These are phyloP conservation scores for Crataegus laevigata DNA, from an alignment of 306 rosid genomes.

Conservation along the genomic window DNA sequence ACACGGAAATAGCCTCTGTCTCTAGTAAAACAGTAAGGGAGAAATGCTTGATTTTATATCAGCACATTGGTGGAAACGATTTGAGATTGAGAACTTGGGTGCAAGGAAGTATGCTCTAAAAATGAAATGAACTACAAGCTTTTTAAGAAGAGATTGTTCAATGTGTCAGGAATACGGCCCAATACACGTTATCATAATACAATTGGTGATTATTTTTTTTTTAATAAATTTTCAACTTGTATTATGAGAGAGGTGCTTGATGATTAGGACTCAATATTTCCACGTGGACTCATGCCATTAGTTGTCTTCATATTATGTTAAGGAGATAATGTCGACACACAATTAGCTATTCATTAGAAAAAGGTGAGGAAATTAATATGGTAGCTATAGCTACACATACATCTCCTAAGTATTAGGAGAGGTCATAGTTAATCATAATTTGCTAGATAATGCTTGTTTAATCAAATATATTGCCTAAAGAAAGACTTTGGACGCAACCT, in stretches of 20 bases:
- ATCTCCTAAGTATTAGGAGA: neutral
- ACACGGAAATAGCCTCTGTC: neutral
- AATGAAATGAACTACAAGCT: neutral
- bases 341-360: neutral
- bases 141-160: too few species aligned
- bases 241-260: neutral
- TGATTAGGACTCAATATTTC: neutral
- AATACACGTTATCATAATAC: too few species aligned
- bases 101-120: neutral
- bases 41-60: neutral
- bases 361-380: neutral
- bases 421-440: neutral
- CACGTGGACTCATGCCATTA: neutral
- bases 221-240: too few species aligned
- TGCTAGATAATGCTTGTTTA: neutral
- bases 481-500: conserved; percentile 9
- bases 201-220: too few species aligned
- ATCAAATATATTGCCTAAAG: neutral
- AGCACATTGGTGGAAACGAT: too few species aligned
- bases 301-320: neutral
- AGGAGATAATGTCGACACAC: neutral
- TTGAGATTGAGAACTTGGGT: neutral
- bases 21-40: neutral
- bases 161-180: accelerated
- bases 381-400: neutral